These are phyloP conservation scores for Globisporangium mamillatum DNA, from an alignment of 352 stramenopile species.

Conservation along the genomic window DNA sequence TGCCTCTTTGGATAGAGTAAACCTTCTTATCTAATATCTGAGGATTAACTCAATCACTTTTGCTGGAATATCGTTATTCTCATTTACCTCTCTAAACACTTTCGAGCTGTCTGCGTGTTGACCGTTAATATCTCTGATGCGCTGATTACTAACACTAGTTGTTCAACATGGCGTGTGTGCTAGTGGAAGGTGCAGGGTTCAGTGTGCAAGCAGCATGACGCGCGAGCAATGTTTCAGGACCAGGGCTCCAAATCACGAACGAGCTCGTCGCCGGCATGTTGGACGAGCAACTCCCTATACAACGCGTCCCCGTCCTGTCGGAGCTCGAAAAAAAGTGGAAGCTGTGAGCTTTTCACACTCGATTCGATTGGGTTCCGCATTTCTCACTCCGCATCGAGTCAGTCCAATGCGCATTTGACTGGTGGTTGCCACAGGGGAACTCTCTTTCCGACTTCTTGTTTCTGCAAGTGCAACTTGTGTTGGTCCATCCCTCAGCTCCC, in stretches of 20 bases:
- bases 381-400: slow-evolving; percentile 9
- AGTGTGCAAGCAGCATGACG: neutral
- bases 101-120: neutral
- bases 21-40: neutral
- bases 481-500: neutral
- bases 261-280: neutral
- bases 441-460: slow-evolving; percentile 6
- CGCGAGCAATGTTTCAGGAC: neutral
- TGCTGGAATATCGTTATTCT: neutral
- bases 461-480: neutral
- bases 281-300: neutral
- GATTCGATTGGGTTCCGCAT: neutral
- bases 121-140: neutral
- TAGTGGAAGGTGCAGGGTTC: neutral
- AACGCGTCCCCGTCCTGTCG: neutral
- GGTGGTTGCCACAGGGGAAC: neutral
- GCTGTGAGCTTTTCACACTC: neutral
- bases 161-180: slow-evolving; percentile 2
- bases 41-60: neutral
- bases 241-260: neutral
- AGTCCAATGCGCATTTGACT: neutral
- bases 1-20: neutral
- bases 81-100: neutral
- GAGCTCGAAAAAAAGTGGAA: neutral
- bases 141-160: slow-evolving; percentile 1